Conservation (phyloP, 2,329 filamentous ascomycete species). For the Penicillium sp. region DNA sequence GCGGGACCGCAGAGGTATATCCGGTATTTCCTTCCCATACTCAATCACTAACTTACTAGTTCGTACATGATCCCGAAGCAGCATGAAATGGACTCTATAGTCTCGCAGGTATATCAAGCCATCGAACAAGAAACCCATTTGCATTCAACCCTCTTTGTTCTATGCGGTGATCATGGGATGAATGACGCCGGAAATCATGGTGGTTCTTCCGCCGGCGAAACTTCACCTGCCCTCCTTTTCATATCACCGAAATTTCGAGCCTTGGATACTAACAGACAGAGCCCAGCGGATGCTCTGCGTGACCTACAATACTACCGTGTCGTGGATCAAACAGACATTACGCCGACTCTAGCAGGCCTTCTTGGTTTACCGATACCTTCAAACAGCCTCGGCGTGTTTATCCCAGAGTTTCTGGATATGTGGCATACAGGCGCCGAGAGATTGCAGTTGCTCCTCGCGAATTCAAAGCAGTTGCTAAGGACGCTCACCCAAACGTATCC, state of each 20-base stretch:
- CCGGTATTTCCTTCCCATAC: no score
- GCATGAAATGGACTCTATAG: constrained; percentile 86
- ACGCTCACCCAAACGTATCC: constrained; percentile 77
- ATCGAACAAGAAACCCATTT: constrained; percentile 75
- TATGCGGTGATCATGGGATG: constrained; percentile 98
- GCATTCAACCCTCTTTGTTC: constrained; percentile 76
- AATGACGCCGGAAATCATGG: constrained; percentile 98
- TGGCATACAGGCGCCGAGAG: constrained; percentile 69
- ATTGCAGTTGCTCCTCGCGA: constrained; percentile 72
- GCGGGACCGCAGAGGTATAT: constrained; percentile 78
- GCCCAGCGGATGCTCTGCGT: constrained; percentile 64
- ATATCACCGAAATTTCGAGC: constrained; percentile 79
- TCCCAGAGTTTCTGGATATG: constrained; percentile 76
- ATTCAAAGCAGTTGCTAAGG: constrained; percentile 78
- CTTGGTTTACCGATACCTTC: constrained; percentile 85
- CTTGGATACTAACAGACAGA: constrained; percentile 52
- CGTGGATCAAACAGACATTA: constrained; percentile 94
- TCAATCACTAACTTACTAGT: constrained; percentile 49
- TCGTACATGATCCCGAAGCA: constrained; percentile 94
- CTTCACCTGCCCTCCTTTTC: constrained; percentile 89
- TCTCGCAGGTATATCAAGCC: constrained; percentile 74
- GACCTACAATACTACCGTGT: constrained; percentile 83
- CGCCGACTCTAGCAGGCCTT: constrained; percentile 83
- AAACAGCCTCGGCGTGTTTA: constrained; percentile 89
- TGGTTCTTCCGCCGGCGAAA: constrained; percentile 90